Percentiles rank a stretch among this genome's conserved stretches.
These are phyloP conservation scores for Tulasnella sp. DNA, from an alignment of 768 basidiomycete genomes.

Conservation along the genomic window DNA sequence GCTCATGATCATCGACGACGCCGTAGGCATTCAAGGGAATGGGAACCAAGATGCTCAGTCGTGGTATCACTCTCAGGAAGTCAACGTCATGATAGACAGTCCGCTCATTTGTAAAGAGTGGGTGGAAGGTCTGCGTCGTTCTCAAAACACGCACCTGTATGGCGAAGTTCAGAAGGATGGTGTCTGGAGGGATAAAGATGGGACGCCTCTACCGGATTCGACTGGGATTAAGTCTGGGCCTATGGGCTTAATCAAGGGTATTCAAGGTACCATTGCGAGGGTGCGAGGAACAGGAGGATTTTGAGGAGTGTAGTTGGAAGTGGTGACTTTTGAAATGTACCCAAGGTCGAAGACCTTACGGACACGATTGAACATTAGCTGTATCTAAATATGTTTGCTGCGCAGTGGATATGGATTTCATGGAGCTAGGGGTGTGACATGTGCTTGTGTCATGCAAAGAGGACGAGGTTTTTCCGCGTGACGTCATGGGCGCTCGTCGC, in stretches of 20 bases:
- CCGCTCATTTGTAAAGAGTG: constrained; percentile 51
- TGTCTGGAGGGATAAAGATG: constrained; percentile 52
- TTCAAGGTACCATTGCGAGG: constrained; percentile 43
- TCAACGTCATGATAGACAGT: constrained; percentile 61
- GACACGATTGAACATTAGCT: not conserved
- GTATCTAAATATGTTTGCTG: not conserved
- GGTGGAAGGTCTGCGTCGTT: constrained; percentile 50
- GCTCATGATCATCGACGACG: constrained; percentile 61
- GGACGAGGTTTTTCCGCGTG: constrained; percentile 2
- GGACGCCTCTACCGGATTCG: constrained; percentile 36
- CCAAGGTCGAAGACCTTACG: not conserved
- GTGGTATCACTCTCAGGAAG: constrained; percentile 70
- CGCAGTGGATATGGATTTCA: not conserved
- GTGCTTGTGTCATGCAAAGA: too few relatives aligned
- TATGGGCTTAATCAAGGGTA: constrained; percentile 38
- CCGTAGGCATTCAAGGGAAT: constrained; percentile 62
- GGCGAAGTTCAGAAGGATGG: constrained; percentile 50
- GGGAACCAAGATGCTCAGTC: constrained; percentile 69
- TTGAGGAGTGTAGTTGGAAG: too few relatives aligned
- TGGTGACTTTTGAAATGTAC: too few relatives aligned
- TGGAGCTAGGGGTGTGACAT: not conserved
- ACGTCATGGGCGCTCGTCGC: not conserved
- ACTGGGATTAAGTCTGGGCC: constrained; percentile 35
- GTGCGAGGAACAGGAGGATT: constrained; percentile 44
- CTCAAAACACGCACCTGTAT: constrained; percentile 55